A percentile compares a stretch with the other conserved stretches of the same genome.
Conservation (phyloP, 257 asterid genomes). For the Petunia secreta region DNA sequence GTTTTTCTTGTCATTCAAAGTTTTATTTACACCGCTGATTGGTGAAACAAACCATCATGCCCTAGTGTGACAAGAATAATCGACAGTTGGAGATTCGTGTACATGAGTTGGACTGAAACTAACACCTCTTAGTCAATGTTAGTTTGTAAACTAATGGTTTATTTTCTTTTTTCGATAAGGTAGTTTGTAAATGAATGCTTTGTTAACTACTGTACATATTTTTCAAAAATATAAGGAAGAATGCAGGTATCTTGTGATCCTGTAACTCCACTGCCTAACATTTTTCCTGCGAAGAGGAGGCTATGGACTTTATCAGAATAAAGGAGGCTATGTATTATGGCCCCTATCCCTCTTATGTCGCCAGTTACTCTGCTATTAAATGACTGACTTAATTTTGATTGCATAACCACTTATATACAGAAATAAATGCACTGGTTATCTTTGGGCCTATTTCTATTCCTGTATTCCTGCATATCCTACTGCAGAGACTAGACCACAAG, state of each 20-base stretch:
- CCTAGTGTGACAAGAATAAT: background rate
- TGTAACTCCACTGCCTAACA: background rate
- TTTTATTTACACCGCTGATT: background rate
- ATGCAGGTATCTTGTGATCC: conserved; percentile 14
- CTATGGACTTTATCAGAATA: background rate
- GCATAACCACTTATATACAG: background rate
- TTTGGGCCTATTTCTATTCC: background rate
- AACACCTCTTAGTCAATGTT: conserved; percentile 8
- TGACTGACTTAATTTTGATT: background rate
- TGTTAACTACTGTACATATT: background rate
- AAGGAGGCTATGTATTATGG: background rate
- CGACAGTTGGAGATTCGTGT: background rate
- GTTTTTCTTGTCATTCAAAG: background rate
- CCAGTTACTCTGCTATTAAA: background rate
- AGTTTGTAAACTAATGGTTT: background rate
- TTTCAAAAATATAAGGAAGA: background rate
- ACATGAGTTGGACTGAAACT: background rate
- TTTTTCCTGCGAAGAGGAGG: background rate
- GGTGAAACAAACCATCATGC: conserved; percentile 11
- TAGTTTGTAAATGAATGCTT: background rate
- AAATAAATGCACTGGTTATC: background rate
- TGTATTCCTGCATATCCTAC: background rate
- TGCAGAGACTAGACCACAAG: background rate
- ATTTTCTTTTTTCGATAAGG: background rate
- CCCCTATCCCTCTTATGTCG: background rate